Conservation (phyloP, 106 monocot species). For the Xerophyta viscosa region DNA sequence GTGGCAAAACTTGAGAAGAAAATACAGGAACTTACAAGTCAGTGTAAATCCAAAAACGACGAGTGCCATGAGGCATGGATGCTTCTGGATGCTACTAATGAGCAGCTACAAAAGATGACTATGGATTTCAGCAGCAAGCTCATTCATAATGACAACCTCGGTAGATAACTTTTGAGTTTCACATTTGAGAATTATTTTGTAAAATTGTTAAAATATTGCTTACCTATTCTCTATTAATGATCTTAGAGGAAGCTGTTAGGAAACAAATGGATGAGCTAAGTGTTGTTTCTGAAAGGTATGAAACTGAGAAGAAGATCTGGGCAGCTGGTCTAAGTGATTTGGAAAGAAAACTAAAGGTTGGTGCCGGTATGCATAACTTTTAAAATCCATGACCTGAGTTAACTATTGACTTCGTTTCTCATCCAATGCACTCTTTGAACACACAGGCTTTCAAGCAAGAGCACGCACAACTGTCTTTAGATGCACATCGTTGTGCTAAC, state of each 20-base stretch:
- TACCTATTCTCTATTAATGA: not conserved
- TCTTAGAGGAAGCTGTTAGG: conserved; percentile 39
- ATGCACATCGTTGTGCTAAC: conserved; percentile 64
- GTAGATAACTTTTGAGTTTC: conserved; percentile 16
- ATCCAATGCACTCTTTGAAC: not conserved
- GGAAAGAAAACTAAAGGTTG: conserved; percentile 68
- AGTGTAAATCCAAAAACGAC: conserved; percentile 57
- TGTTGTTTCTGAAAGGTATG: conserved; percentile 38
- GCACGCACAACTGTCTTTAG: conserved; percentile 41
- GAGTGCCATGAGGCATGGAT: conserved; percentile 84
- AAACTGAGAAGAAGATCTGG: conserved; percentile 49
- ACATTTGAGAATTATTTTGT: not conserved
- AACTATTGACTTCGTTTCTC: not conserved
- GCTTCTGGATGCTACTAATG: conserved; percentile 46
- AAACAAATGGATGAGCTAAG: conserved; percentile 35
- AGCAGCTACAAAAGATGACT: conserved; percentile 47
- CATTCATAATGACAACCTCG: conserved; percentile 41
- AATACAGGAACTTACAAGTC: conserved; percentile 47
- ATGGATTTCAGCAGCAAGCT: conserved; percentile 55
- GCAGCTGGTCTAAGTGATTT: conserved; percentile 36
- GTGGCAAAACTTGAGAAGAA: conserved; percentile 60
- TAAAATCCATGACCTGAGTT: not conserved
- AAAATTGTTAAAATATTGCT: too few species aligned
- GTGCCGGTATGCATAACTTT: conserved; percentile 9
- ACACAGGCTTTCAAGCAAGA: conserved; percentile 57